Conservation (phyloP, 805 yeast genomes). For the Pichia occidentalis region DNA sequence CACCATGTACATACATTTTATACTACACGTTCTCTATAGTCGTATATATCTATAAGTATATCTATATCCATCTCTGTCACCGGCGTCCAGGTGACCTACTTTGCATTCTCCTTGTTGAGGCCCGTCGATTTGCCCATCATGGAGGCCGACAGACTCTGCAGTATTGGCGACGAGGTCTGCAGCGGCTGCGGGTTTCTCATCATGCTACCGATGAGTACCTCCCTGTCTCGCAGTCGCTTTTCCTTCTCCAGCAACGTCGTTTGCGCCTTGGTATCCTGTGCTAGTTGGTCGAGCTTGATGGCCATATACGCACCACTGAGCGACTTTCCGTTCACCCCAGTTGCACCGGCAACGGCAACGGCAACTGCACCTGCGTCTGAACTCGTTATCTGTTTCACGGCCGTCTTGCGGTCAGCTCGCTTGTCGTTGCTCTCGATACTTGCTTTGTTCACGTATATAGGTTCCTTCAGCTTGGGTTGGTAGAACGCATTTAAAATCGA, state of each 20-base stretch:
- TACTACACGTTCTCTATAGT: no score
- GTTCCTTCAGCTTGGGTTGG: slow-evolving; percentile 22
- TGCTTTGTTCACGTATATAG: slow-evolving; percentile 18
- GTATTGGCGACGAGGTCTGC: not conserved
- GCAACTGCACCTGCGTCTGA: no score
- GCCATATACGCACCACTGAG: slow-evolving; percentile 3
- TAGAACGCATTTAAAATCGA: slow-evolving; percentile 19
- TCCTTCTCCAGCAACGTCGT: slow-evolving; percentile 12
- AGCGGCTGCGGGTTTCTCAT: slow-evolving; percentile 1
- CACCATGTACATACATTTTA: no score
- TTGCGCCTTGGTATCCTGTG: slow-evolving; percentile 9
- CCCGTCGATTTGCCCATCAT: not conserved
- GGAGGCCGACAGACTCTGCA: not conserved
- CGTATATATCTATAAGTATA: slow-evolving; percentile 1
- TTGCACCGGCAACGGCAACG: no score
- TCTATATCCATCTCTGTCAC: no score
- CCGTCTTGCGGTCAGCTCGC: no score
- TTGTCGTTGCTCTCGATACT: no score
- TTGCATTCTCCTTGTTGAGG: no score
- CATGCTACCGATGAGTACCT: slow-evolving; percentile 1
- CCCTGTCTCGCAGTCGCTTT: slow-evolving; percentile 10
- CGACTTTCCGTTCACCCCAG: not conserved
- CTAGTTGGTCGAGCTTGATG: slow-evolving; percentile 4
- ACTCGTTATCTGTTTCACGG: no score
- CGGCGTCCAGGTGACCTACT: no score